These are phyloP conservation scores for Russula earlei DNA, from an alignment of 768 basidiomycete genomes.

Conservation along the genomic window DNA sequence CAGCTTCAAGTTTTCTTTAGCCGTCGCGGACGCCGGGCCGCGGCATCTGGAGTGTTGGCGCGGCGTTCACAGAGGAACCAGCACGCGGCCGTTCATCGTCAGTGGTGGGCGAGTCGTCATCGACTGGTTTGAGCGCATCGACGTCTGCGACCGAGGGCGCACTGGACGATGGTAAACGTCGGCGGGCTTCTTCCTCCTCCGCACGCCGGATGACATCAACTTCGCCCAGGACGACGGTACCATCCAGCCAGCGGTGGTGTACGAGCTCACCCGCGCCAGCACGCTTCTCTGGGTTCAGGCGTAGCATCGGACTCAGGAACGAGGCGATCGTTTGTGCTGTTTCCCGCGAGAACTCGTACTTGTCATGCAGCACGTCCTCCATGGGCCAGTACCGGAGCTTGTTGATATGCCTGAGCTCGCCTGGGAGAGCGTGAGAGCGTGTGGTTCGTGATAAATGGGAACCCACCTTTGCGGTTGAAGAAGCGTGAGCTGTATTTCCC, in stretches of 20 bases:
- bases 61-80: background rate
- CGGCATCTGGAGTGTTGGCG: slow-evolving; percentile 17
- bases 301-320: slow-evolving; percentile 85
- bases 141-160: slow-evolving; percentile 25
- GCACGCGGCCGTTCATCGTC: slow-evolving; percentile 14
- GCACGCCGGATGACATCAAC: slow-evolving; percentile 65
- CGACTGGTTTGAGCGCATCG: slow-evolving; percentile 74
- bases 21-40: slow-evolving; percentile 16
- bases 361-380: slow-evolving; percentile 76
- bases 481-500: slow-evolving; percentile 94
- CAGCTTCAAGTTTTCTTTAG: slow-evolving; percentile 22
- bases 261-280: slow-evolving; percentile 81
- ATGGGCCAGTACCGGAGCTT: slow-evolving; percentile 92
- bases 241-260: slow-evolving; percentile 82
- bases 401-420: slow-evolving; percentile 87
- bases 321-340: slow-evolving; percentile 76
- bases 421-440: slow-evolving; percentile 25
- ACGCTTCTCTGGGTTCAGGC: slow-evolving; percentile 79
- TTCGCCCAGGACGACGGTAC: slow-evolving; percentile 81
- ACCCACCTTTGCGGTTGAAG: slow-evolving; percentile 88
- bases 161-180: slow-evolving; percentile 21
- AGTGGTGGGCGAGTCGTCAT: slow-evolving; percentile 31
- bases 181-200: slow-evolving; percentile 42
- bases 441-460: too few species aligned
- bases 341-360: slow-evolving; percentile 81